Conservation (phyloP, 257 asterid species). For the Solanum corneliomulleri region DNA sequence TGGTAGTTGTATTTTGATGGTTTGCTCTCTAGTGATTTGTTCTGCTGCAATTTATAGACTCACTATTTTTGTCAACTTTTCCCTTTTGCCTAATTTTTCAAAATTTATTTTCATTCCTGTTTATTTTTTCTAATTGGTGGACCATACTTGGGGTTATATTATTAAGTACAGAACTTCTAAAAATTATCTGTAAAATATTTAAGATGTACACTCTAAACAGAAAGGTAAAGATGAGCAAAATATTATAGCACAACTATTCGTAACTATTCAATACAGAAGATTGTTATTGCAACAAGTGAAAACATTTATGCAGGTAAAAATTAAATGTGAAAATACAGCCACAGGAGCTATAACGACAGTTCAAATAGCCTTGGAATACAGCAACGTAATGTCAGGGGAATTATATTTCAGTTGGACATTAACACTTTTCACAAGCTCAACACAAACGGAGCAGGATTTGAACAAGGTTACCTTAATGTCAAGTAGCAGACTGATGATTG, state of each 20-base stretch:
- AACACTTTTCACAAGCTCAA: neutral
- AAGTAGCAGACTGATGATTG: neutral
- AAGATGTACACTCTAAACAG: neutral
- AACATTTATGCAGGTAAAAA: neutral
- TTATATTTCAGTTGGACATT: neutral
- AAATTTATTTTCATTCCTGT: neutral
- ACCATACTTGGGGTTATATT: neutral
- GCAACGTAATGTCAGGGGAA: neutral
- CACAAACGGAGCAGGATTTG: neutral
- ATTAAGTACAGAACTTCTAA: neutral
- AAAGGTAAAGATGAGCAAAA: neutral
- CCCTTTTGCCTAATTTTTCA: neutral
- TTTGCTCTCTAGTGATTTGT: neutral
- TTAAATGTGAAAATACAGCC: neutral
- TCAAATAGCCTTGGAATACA: neutral
- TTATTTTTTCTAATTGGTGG: neutral
- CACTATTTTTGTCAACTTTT: neutral
- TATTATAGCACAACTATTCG: neutral
- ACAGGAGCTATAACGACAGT: neutral
- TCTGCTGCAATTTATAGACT: neutral
- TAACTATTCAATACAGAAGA: neutral
- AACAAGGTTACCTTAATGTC: neutral
- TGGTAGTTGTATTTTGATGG: neutral
- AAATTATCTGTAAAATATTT: neutral
- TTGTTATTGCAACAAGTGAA: neutral